Base-by-base conservation (phyloP, 139 green algal species). In the Pseudopediastrum boryanum region DNA sequence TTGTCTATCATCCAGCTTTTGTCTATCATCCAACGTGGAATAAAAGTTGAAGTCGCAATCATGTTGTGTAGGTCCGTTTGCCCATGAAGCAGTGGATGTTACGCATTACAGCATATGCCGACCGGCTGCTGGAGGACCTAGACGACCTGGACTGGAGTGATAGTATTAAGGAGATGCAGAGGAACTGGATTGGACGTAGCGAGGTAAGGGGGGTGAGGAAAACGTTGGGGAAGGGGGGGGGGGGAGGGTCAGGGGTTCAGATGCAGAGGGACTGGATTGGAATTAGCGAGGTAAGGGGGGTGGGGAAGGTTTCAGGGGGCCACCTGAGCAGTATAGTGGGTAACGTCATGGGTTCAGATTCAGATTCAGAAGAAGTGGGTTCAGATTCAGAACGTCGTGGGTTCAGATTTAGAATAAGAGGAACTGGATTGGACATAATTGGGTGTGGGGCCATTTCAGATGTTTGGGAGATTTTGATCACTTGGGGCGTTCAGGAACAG, bases 361-460 rank as follows among this genome's bases (percentile, higher is more conserved):
- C n/a, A n/a, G n/a, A n/a, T 99, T 95, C 96, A 99, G 89, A 88
- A 95, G 42, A 99, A 99, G 89, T 99, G 96, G 96, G 99, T 99
- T 43, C 96, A 96, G 1, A 84, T 91, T 10, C 19, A 27, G 33
- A 27, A n/a, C 50, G 23, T 59, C 23, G 23, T 59, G 58, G 13
- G 36, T 21, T 27, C 33, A 27, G 12, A 27, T 67, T 23, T 21
- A 33, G 29, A 16, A 69, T 23, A 16, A 21, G 13, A 69, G n/a
- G n/a, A n/a, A n/a, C n/a, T n/a, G n/a, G n/a, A n/a, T n/a, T n/a
- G n/a, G n/a, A n/a, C n/a, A n/a, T n/a, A n/a, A n/a, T n/a, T n/a
- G n/a, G n/a, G n/a, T n/a, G n/a, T n/a, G n/a, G n/a, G n/a, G n/a
- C n/a, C n/a, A n/a, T n/a, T n/a, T n/a, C n/a, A n/a, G n/a, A n/a